Evolutionary conservation across 1,139 yeast species (phyloP).

Genomic region (Pichia cactophila): DNA sequence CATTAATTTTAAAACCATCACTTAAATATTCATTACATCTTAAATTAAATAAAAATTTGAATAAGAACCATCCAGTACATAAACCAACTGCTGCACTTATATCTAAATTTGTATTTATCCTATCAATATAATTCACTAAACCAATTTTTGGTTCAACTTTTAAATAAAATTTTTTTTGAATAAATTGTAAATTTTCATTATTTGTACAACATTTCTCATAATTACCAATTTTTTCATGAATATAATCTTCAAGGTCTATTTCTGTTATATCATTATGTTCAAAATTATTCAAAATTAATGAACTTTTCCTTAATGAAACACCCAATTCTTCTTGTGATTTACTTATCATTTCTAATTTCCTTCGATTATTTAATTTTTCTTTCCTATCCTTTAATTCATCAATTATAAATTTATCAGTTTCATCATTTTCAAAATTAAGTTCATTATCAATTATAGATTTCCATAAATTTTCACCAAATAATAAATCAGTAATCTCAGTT

Average conservation of each 20-base stretch:
- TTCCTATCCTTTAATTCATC: not conserved
- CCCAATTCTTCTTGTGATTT: slow-evolving; percentile 23
- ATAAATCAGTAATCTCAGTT: slow-evolving; percentile 3
- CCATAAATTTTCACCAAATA: slow-evolving; percentile 8
- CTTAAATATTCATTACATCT: slow-evolving; percentile 13
- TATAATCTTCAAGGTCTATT: slow-evolving; percentile 7
- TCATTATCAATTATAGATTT: not conserved
- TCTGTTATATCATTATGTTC: slow-evolving; percentile 10
- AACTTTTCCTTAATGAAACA: slow-evolving; percentile 20
- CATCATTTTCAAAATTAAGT: not conserved
- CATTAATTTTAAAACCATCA: slow-evolving; percentile 1
- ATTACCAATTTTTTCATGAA: slow-evolving; percentile 9
- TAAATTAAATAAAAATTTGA: slow-evolving; percentile 24
- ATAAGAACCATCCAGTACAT: slow-evolving; percentile 26
- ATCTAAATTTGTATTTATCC: slow-evolving; percentile 24
- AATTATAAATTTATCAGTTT: not conserved
- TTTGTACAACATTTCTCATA: slow-evolving; percentile 11
- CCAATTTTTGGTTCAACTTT: slow-evolving; percentile 24
- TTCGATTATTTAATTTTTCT: not conserved
- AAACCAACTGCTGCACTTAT: slow-evolving; percentile 26
- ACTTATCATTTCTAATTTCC: slow-evolving; percentile 7
- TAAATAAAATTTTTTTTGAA: slow-evolving; percentile 25
- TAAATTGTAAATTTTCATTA: slow-evolving; percentile 7
- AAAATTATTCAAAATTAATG: slow-evolving; percentile 24
- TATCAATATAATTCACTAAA: slow-evolving; percentile 23